phyloP scores from a whole-genome alignment of 331 rosid species.

The Phaseolus coccineus region DNA sequence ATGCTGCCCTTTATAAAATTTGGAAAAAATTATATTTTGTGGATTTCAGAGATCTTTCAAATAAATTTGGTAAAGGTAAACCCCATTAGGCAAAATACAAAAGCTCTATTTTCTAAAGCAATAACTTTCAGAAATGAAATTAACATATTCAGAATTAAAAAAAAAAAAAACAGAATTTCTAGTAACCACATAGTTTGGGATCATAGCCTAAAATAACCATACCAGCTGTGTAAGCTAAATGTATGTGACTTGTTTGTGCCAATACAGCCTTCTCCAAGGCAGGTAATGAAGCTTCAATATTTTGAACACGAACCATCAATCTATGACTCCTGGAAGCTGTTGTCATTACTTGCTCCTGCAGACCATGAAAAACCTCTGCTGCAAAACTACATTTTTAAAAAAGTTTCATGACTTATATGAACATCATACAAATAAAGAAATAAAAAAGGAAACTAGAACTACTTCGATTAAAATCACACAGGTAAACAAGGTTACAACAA shows the following conservation, averaged over 20 bases:
- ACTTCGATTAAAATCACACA: slow-evolving; percentile 2
- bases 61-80: slow-evolving; percentile 11
- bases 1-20: slow-evolving; percentile 3
- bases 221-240: slow-evolving; percentile 96
- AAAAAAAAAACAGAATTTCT: not conserved
- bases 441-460: slow-evolving; percentile 13
- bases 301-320: slow-evolving; percentile 76
- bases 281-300: slow-evolving; percentile 90
- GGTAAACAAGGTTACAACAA: slow-evolving; percentile 31
- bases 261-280: slow-evolving; percentile 91
- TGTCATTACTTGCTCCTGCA: slow-evolving; percentile 92
- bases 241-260: slow-evolving; percentile 95
- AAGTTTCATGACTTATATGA: slow-evolving; percentile 41
- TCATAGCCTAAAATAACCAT: slow-evolving; percentile 49
- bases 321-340: slow-evolving; percentile 90
- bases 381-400: slow-evolving; percentile 73
- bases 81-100: slow-evolving; percentile 20
- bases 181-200: slow-evolving; percentile 24
- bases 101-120: slow-evolving; percentile 17
- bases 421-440: slow-evolving; percentile 22
- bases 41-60: slow-evolving; percentile 15
- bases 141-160: not conserved
- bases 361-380: slow-evolving; percentile 96
- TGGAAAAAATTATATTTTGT: not conserved
- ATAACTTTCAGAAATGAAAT: slow-evolving; percentile 35